Percentiles rank a stretch among this genome's conserved stretches.
These are phyloP conservation scores for Chytriomyces sp. DNA, from an alignment of 192 early-diverging fungal species.

Conservation along the genomic window DNA sequence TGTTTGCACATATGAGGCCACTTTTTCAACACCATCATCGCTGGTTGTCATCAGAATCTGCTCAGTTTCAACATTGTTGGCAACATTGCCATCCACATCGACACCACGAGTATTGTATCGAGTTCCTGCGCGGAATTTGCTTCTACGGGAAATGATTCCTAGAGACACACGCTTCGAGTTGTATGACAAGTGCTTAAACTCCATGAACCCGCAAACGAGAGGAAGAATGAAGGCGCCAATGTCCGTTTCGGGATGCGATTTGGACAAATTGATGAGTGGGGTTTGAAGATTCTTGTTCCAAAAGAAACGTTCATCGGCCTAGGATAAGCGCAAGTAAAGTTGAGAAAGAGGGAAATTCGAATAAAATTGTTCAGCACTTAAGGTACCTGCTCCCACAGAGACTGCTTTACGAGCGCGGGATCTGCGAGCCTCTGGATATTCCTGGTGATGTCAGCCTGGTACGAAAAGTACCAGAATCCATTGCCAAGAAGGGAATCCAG, in stretches of 20 bases:
- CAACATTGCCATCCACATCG: conserved; percentile 89
- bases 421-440: conserved; percentile 34
- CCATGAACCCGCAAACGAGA: conserved; percentile 87
- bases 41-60: conserved; percentile 69
- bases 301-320: conserved; percentile 94
- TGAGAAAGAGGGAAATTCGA: neutral
- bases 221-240: conserved; percentile 83
- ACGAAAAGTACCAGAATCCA: conserved; percentile 82
- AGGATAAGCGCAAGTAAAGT: neutral
- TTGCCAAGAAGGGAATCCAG: conserved; percentile 59
- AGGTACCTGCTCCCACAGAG: conserved; percentile 25
- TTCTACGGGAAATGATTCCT: conserved; percentile 33
- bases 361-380: neutral
- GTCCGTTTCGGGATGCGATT: conserved; percentile 49
- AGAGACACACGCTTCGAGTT: conserved; percentile 63
- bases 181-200: conserved; percentile 57
- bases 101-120: conserved; percentile 93
- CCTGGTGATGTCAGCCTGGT: conserved; percentile 85
- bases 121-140: conserved; percentile 74
- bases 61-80: conserved; percentile 97
- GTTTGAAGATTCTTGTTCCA: conserved; percentile 82
- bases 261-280: conserved; percentile 68
- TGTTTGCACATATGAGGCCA: conserved; percentile 86
- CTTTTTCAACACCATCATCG: neutral
- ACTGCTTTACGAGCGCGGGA: conserved; percentile 53